Evolutionary conservation across 1,284 basidiomycete genomes (phyloP).

Genomic region (Gymnopus androsaceus): DNA sequence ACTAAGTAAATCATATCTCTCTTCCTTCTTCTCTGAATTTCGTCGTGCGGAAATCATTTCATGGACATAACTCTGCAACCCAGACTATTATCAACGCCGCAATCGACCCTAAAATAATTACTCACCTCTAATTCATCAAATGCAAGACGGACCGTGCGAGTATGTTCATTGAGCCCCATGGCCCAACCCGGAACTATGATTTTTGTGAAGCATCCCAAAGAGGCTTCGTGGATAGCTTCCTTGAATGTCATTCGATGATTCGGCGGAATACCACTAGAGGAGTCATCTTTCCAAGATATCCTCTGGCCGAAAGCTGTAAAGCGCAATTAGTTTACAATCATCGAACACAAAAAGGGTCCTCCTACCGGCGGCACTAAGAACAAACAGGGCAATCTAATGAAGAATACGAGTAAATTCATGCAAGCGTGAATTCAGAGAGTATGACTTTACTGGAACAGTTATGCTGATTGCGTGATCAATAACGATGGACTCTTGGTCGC

Average conservation of each 20-base stretch:
- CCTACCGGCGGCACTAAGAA: slow-evolving; percentile 55
- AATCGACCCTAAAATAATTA: slow-evolving; percentile 3
- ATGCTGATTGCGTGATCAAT: slow-evolving; percentile 40
- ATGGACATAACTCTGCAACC: slow-evolving; percentile 47
- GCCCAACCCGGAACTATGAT: slow-evolving; percentile 48
- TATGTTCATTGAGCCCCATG: slow-evolving; percentile 40
- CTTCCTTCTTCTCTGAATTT: slow-evolving; percentile 40
- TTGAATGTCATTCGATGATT: slow-evolving; percentile 61
- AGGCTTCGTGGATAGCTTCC: slow-evolving; percentile 51
- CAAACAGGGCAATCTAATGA: slow-evolving; percentile 54
- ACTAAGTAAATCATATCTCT: slow-evolving; percentile 56
- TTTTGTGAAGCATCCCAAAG: slow-evolving; percentile 43
- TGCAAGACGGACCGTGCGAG: slow-evolving; percentile 39
- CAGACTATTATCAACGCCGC: too few relatives aligned
- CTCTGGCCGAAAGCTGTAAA: slow-evolving; percentile 55
- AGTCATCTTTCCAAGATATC: slow-evolving; percentile 52
- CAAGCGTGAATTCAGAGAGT: neutral
- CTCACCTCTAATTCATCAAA: slow-evolving; percentile 53
- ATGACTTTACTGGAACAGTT: slow-evolving; percentile 51
- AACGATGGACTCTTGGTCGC: slow-evolving; percentile 29
- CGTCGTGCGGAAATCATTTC: slow-evolving; percentile 57
- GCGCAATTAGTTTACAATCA: neutral
- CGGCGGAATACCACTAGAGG: slow-evolving; percentile 33
- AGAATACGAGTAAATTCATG: neutral
- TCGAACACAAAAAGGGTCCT: neutral